Evolutionary conservation across 106 monocot genomes (phyloP), one percentile per base, ranked within the genome.

Genomic region (Apostasia ramifera): DNA sequence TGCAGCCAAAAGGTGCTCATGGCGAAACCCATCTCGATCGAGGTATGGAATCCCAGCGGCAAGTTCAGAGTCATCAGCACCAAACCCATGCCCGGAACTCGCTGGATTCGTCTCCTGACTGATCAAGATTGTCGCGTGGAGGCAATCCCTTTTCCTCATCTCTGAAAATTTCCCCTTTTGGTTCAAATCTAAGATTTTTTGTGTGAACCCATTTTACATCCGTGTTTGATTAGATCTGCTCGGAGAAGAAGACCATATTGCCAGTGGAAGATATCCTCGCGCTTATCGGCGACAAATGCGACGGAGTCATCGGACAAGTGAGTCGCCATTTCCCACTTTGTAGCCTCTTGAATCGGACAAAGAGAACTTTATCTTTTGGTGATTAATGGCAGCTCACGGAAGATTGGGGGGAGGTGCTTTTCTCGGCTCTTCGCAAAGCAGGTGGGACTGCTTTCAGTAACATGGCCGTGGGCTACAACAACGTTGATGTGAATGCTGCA

Each of bases 401-500:
- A 74, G 97, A 98, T 42, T 98, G 97, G 97, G 97, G 97, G 8
- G 92, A 98, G 65, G 92, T 93, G 63, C 76, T 98, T 62, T 98
- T 98, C 71, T 92, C 92, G 41, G 92, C 92, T 2, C 79, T 98
- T 69, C 90, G 74, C 76, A 84, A 76, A 47, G 97, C 97, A 6
- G 92, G 97, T 8, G 97, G 97, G 7, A 90, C 70, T 38, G 92
- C 87, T 42, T 98, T 92, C 77, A 98, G 97, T 70, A 98, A 98
- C 81, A 98, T 98, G 97, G 97, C 97, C 2, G 97, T 98, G 13
- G 97, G 97, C 1, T 98, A 92, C 83, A 98, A 98, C 73, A 98
- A 98, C 57, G 97, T 98, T 52, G 90, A 98, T 44, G 90, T 98
- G 37, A 67, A 81, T 65, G 92, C 87, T 40, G 97, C 97, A 6